Conservation (phyloP, 306 rosid species). For the Cicer arietinum region DNA sequence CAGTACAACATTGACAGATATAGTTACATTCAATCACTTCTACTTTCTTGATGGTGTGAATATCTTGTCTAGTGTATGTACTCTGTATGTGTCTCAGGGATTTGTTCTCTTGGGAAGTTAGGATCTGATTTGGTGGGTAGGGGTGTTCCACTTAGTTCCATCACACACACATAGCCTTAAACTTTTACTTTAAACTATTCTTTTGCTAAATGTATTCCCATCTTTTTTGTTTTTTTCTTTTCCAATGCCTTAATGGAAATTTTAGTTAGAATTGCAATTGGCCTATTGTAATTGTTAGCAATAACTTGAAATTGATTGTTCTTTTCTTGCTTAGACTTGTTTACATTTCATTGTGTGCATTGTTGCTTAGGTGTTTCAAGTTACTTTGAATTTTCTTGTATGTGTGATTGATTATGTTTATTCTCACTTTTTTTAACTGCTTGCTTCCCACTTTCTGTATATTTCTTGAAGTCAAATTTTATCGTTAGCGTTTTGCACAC, state of each 20-base stretch:
- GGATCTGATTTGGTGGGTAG: conserved; percentile 39
- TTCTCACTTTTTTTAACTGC: conserved; percentile 6
- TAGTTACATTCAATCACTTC: too few relatives aligned
- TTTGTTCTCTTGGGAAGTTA: conserved; percentile 16
- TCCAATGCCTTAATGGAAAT: conserved; percentile 25
- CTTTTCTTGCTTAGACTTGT: too few relatives aligned
- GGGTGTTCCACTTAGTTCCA: conserved; percentile 41
- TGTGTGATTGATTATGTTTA: conserved; percentile 24
- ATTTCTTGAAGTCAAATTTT: neutral
- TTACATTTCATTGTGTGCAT: neutral
- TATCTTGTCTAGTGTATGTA: too few relatives aligned
- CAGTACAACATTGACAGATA: too few relatives aligned
- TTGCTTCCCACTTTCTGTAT: neutral
- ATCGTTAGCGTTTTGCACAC: conserved; percentile 17
- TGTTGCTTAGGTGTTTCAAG: conserved; percentile 22
- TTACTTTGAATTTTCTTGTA: neutral
- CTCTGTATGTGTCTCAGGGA: too few relatives aligned
- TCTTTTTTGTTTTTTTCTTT: conserved; percentile 12
- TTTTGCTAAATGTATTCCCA: neutral
- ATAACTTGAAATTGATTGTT: too few relatives aligned
- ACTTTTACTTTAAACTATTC: conserved; percentile 11
- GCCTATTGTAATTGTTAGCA: conserved; percentile 18
- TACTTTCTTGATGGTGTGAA: too few relatives aligned
- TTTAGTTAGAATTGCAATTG: neutral
- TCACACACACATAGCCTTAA: neutral